Evolutionary conservation across 306 rosid genomes (phyloP), one percentile per base, ranked within the genome.

Genomic region (Comarum palustre): DNA sequence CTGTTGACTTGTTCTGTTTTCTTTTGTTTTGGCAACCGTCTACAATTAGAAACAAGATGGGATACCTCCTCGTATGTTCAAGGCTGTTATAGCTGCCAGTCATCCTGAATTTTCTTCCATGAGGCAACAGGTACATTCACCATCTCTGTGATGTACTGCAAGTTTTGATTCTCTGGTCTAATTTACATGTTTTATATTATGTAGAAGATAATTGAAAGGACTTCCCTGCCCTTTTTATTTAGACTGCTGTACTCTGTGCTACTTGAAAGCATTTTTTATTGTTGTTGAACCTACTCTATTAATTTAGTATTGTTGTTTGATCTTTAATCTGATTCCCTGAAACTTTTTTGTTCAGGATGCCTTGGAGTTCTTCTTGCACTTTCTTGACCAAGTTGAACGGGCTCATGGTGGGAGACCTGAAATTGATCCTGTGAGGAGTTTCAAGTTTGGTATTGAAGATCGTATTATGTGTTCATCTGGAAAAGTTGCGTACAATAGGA

Each of bases 391-490:
- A 87, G 97, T 91, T 50, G 99, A 94, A 82, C 85, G 92, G 41
- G 83, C 82, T 79, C 84, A 88, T 86, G 14, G 77, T 71, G 96
- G 84, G 75, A 87, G 82, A 73, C 64, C 81, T 82, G 96, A 85
- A 75, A 78, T 70, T 75, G 92, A 90, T 87, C 96, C 99, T 80
- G 83, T 89, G 36, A 88, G 84, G 86, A 82, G 96, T 79, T 94
- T 94, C 85, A 91, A 90, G 87, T 91, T 94, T 78, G 99, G 99
- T 62, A 79, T 94, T 78, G 99, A 94, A 86, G 99, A 94, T 71
- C 89, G 96, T 72, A 91, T 94, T 70, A 25, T 82, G 77, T 94
- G 99, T 75, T 91, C 97, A 16, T 94, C 99, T 65, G 99, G 99
- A 81, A 94, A 94, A 81, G 96, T 94, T 87, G 83, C 93, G 1